phyloP scores from a whole-genome alignment of 75 land plant species.

The Pseudotsuga menziesii region DNA sequence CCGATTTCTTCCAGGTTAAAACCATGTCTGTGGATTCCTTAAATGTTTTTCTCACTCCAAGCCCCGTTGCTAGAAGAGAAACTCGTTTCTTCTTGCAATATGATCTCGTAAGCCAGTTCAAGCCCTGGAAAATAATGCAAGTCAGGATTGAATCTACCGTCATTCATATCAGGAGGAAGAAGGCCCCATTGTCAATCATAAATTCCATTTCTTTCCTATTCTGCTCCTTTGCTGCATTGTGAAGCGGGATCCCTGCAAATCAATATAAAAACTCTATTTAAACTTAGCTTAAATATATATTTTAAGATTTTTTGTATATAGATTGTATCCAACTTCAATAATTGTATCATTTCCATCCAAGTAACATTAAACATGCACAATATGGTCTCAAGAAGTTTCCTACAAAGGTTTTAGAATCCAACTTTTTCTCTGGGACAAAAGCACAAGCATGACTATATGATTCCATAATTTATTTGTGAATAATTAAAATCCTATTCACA shows the following conservation, averaged over 20 bases:
- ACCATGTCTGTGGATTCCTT: background rate
- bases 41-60: constrained; percentile 15
- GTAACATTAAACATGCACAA: background rate
- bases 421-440: background rate
- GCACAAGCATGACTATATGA: too few species aligned
- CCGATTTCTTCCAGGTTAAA: too few species aligned
- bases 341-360: too few species aligned
- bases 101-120: constrained; percentile 88
- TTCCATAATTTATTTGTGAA: too few species aligned
- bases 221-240: constrained; percentile 82
- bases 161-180: constrained; percentile 79
- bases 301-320: background rate
- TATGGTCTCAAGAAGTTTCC: background rate
- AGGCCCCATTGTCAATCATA: constrained; percentile 90
- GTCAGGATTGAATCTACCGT: constrained; percentile 92
- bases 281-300: background rate
- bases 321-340: too few species aligned
- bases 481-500: too few species aligned
- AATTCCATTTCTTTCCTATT: constrained; percentile 81
- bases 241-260: constrained; percentile 92
- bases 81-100: constrained; percentile 18
- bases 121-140: constrained; percentile 94
- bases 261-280: background rate
- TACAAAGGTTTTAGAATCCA: background rate
- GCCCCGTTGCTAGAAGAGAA: constrained; percentile 23